Base-by-base conservation (phyloP, 768 basidiomycete species). In the Leccinum broughii region DNA sequence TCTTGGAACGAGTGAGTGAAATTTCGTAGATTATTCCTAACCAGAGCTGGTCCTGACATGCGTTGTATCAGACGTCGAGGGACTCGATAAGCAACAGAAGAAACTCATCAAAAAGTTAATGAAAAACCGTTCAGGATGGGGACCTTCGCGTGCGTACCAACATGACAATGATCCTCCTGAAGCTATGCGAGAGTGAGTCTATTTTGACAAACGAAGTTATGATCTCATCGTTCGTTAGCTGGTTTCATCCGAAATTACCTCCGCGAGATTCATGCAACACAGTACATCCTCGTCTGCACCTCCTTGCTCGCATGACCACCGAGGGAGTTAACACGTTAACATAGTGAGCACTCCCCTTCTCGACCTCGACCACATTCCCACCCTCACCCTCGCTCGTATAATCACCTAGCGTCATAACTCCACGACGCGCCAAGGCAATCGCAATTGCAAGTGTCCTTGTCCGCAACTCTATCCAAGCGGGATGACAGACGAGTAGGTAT, bases 111-210 rank as follows among this genome's bases (percentile, higher is more conserved):
- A 20, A 17, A 59, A 59, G 30, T 41, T 70, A 13, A 63, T 50
- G 24, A 28, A 28, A 1, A 2, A 61, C 62, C 7, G 37, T 55
- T 34, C 39, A 51, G 41, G 49, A 30, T 0, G 51, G 56, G 4
- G 54, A 54, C 32, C 24, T 50, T n/a, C 59, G 53, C 22, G 70
- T 62, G n/a, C 70, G 69, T 17, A 71, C 62, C 4, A 62, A 65
- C 28, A 62, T 68, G 10, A 71, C 69, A 6, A 49, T 70, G 56
- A 65, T 70, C 0, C 22, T 70, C 32, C 3, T 71, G 41, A 67
- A 63, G 15, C 55, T 70, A 20, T 65, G 62, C 53, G 62, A 69
- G 24, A 63, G 69, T 72, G 14, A 26, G 62, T 44, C 2, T 34
- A 17, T 20, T 39, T 46, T 4, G 9, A 44, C 6, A 6, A 15